Base-by-base conservation (phyloP, 78 protist genomes). In the Dictyostelium citrinum region DNA sequence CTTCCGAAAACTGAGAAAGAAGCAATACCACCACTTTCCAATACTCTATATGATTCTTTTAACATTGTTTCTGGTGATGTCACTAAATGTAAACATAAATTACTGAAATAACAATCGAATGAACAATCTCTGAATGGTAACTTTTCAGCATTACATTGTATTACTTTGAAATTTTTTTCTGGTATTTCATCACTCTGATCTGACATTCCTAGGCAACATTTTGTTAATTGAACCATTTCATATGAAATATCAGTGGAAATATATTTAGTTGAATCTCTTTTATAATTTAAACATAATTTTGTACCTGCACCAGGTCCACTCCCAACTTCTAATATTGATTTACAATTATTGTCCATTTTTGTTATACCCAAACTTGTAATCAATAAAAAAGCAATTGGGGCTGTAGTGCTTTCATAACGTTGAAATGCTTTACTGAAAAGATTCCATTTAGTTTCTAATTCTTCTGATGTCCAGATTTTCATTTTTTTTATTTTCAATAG, bases 1-100 rank as follows among this genome's bases (percentile, higher is more conserved):
- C 95, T n/a, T 31, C 95, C 95, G 90, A 88, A 90, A 0, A 90
- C 95, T 39, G 90, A 71, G 27, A 79, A 90, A 22, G 82, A 43
- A 9, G 90, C 88, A 9, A 90, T 49, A 37, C 95, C 95, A 33
- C 88, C 95, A 12, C 0, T n/a, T n/a, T 90, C 90, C 24, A 90
- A 67, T 7, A 90, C 95, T 51, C 95, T 64, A 45, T 46, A 81
- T 0, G 75, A 5, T 22, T 90, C 95, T 7, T 49, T 11, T 3
- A 90, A n/a, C 86, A 81, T 90, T 45, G 58, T 14, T 11, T 70
- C 81, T 17, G 95, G 95, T 11, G 81, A 46, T 9, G 20, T 37
- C 0, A 90, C 95, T 46, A 90, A 46, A 81, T 90, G 95, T 68
- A 90, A 51, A 46, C 90, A 83, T 2, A 31, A 81, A 51, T 90